phyloP scores from a whole-genome alignment of 2,329 filamentous ascomycete species.

The Cladosporium sp. region DNA sequence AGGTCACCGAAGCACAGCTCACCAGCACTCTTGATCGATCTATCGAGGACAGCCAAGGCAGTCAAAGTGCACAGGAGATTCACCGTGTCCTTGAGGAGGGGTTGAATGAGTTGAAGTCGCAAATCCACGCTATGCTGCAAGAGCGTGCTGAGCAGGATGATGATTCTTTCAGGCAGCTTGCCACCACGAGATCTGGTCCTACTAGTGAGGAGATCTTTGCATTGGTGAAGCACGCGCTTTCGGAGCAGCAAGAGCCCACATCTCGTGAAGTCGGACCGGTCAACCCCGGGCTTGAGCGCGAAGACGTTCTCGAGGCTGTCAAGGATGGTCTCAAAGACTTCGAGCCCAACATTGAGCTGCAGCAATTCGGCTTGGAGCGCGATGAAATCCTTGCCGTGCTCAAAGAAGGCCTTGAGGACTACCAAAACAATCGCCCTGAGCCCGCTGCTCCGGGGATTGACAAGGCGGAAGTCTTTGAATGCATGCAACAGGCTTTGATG shows the following conservation, averaged over 20 bases:
- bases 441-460: conserved; percentile 53
- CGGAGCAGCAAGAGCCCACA: conserved; percentile 47
- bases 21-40: conserved; percentile 35
- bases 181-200: conserved; percentile 37
- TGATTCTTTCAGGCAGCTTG: conserved; percentile 30
- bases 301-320: conserved; percentile 82
- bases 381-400: conserved; percentile 87
- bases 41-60: conserved; percentile 39
- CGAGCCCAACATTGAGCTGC: conserved; percentile 86
- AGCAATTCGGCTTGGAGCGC: conserved; percentile 84
- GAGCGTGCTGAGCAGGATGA: conserved; percentile 60
- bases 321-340: conserved; percentile 91
- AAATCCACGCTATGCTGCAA: conserved; percentile 74
- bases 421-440: conserved; percentile 52
- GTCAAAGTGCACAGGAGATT: conserved; percentile 61
- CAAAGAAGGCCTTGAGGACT: conserved; percentile 77
- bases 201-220: conserved; percentile 78
- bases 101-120: conserved; percentile 74
- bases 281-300: conserved; percentile 39
- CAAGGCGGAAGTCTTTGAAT: conserved; percentile 78
- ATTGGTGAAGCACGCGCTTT: conserved; percentile 70
- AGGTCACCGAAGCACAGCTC: conserved; percentile 45
- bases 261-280: conserved; percentile 26
- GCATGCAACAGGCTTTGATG: conserved; percentile 80
- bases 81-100: conserved; percentile 74